Conservation (phyloP, 2,329 filamentous ascomycete species). For the Ophiostoma quercus region DNA sequence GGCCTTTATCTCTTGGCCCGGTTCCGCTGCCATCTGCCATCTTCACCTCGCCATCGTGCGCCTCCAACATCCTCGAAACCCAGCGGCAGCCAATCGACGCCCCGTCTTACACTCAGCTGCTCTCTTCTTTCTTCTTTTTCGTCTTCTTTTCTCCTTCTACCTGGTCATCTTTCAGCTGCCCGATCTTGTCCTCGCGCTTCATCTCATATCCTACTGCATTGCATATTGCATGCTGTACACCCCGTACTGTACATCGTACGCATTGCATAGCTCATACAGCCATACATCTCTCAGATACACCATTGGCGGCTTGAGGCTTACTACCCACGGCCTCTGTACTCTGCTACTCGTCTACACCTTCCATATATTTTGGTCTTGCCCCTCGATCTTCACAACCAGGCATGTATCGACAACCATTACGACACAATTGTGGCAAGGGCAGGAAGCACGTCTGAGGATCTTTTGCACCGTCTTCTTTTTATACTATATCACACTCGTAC, state of each 20-base stretch:
- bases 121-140: not conserved
- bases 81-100: not conserved
- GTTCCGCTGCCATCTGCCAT: not conserved
- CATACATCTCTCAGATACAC: no score
- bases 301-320: slow-evolving; percentile 4
- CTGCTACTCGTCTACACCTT: not conserved
- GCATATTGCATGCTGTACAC: not conserved
- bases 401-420: slow-evolving; percentile 17
- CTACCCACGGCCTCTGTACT: not conserved
- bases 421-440: slow-evolving; percentile 1
- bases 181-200: not conserved
- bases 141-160: not conserved
- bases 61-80: not conserved
- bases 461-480: not conserved
- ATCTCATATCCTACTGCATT: not conserved
- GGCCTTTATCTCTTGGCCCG: not conserved
- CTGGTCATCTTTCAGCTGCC: not conserved
- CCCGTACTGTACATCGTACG: not conserved
- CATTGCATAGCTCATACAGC: not conserved
- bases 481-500: no score
- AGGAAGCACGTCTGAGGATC: slow-evolving; percentile 5
- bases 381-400: not conserved
- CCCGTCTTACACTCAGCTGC: not conserved
- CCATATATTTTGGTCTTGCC: not conserved
- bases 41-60: not conserved